Percentiles rank a stretch among this genome's conserved stretches.
Conservation (phyloP, 2,329 filamentous ascomycete species). For the Neopestalotiopsis sp. region DNA sequence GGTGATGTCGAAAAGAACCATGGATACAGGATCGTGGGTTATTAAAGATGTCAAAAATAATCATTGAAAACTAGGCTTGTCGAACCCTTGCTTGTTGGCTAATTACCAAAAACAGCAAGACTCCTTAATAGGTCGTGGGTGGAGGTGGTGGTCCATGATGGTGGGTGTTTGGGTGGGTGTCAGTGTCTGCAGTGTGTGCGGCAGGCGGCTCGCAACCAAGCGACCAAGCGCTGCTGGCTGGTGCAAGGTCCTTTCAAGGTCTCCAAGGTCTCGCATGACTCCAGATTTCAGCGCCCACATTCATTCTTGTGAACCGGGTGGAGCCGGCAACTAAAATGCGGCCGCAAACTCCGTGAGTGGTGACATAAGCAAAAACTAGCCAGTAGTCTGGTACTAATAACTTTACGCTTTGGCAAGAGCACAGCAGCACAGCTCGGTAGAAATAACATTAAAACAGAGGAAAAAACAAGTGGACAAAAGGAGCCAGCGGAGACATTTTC, state of each 20-base stretch:
- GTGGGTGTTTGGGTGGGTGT: no score
- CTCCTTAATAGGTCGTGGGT: neutral
- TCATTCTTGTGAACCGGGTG: neutral
- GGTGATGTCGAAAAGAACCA: constrained; percentile 1
- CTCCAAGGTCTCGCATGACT: neutral
- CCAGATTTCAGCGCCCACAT: neutral
- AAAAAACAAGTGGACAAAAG: neutral
- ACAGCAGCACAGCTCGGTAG: neutral
- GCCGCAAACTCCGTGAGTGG: constrained; percentile 10
- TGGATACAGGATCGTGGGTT: neutral
- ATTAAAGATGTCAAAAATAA: neutral
- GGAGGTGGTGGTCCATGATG: no score
- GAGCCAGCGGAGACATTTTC: neutral
- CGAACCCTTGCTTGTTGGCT: neutral
- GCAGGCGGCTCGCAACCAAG: neutral
- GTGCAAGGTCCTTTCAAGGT: neutral
- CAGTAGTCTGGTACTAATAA: neutral
- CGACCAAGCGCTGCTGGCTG: neutral
- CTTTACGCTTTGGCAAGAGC: neutral
- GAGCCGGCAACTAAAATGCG: constrained; percentile 15
- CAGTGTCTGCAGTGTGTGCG: no score
- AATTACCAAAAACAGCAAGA: neutral
- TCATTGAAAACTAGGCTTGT: neutral
- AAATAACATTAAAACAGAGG: neutral
- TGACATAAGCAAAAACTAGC: neutral